phyloP scores from a whole-genome alignment of 2,329 filamentous ascomycete genomes.

The Alternaria longipes region DNA sequence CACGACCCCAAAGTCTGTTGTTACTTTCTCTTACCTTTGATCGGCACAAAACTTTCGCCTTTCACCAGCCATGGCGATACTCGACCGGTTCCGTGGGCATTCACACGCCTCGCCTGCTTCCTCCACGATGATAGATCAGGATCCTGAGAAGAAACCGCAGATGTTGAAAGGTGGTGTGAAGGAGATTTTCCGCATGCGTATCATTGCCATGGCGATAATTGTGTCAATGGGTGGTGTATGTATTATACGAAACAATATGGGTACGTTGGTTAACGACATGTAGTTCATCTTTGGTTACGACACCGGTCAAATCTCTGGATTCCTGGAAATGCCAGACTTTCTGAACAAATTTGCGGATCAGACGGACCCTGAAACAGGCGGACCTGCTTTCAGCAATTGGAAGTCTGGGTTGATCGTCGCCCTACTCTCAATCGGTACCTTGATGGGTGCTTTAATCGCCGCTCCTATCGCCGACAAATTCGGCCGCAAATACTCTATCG shows the following conservation, averaged over 20 bases:
- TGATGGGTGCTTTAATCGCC: slow-evolving; percentile 71
- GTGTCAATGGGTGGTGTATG: slow-evolving; percentile 50
- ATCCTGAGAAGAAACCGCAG: slow-evolving; percentile 42
- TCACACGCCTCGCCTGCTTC: slow-evolving; percentile 30
- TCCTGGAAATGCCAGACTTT: slow-evolving; percentile 50
- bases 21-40: background rate
- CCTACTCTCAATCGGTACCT: slow-evolving; percentile 74
- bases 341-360: slow-evolving; percentile 40
- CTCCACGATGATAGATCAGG: slow-evolving; percentile 29
- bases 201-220: slow-evolving; percentile 45
- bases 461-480: slow-evolving; percentile 69
- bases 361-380: slow-evolving; percentile 31
- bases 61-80: slow-evolving; percentile 31
- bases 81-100: slow-evolving; percentile 28
- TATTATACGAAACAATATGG: background rate
- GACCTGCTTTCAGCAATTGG: slow-evolving; percentile 40
- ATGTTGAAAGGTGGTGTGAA: slow-evolving; percentile 32
- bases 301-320: slow-evolving; percentile 49
- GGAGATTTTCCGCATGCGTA: slow-evolving; percentile 45
- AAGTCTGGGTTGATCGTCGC: slow-evolving; percentile 49
- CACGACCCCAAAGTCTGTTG: background rate
- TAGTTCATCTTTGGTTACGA: slow-evolving; percentile 45
- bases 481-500: slow-evolving; percentile 70
- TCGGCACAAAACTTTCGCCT: background rate
- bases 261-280: background rate